These are phyloP conservation scores for Lentinula aciculospora DNA, from an alignment of 768 basidiomycete species.

Conservation along the genomic window DNA sequence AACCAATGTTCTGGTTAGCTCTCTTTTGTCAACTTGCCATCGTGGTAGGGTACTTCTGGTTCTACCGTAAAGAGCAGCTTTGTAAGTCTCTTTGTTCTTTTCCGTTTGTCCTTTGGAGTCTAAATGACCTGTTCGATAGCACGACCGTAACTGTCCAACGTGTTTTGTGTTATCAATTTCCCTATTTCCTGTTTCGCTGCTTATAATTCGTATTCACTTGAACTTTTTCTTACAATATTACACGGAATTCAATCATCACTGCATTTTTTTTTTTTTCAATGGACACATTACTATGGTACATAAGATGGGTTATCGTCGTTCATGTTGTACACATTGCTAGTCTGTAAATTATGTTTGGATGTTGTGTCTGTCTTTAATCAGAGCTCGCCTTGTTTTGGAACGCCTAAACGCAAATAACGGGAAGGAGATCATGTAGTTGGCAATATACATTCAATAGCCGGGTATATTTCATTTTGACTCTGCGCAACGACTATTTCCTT, in stretches of 20 bases:
- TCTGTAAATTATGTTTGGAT: no score
- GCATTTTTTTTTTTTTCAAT: not conserved
- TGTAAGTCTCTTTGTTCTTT: slow-evolving; percentile 34
- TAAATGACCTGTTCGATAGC: not conserved
- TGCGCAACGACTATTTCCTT: no score
- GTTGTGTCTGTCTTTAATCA: no score
- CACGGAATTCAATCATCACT: not conserved
- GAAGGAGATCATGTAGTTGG: no score
- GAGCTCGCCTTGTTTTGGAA: no score
- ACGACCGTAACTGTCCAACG: not conserved
- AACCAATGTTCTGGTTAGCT: slow-evolving; percentile 89
- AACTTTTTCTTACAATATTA: not conserved
- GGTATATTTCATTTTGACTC: no score
- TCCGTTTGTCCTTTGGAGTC: not conserved
- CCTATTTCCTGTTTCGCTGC: not conserved
- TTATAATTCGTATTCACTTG: not conserved
- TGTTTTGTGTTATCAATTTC: not conserved
- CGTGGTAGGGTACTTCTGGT: slow-evolving; percentile 92
- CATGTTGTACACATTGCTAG: no score
- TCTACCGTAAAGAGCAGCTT: slow-evolving; percentile 94
- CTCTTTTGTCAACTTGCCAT: slow-evolving; percentile 76
- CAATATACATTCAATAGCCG: no score
- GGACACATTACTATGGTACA: no score
- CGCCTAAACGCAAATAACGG: no score
- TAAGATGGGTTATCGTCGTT: no score